Percentiles rank a stretch among this genome's conserved stretches.
Conservation (phyloP, 495 filamentous ascomycete genomes). For the Tetracladium setigerum region DNA sequence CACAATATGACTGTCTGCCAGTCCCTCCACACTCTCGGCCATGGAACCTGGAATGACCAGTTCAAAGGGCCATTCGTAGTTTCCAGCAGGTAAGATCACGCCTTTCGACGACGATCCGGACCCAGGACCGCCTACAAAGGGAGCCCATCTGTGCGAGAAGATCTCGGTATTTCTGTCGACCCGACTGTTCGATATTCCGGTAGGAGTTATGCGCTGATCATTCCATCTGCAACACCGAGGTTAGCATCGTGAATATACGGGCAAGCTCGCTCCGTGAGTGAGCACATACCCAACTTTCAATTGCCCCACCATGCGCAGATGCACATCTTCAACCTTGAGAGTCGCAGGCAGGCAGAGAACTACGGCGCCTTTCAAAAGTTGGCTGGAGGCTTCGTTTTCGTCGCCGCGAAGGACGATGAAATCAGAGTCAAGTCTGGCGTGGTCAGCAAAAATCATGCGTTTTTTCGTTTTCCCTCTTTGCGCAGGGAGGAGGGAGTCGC, state of each 20-base stretch:
- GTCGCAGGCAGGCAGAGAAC: slow-evolving; percentile 66
- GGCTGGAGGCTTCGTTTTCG: slow-evolving; percentile 68
- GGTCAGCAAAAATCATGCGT: no score
- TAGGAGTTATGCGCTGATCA: slow-evolving; percentile 38
- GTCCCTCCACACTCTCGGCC: slow-evolving; percentile 83
- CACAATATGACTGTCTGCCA: slow-evolving; percentile 70
- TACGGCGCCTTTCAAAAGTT: slow-evolving; percentile 64
- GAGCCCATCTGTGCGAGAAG: slow-evolving; percentile 37
- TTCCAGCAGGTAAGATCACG: slow-evolving; percentile 61
- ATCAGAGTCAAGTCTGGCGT: slow-evolving; percentile 69
- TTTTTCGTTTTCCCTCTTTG: slow-evolving; percentile 10
- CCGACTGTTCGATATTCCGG: slow-evolving; percentile 39
- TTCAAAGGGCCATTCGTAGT: slow-evolving; percentile 90
- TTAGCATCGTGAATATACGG: slow-evolving; percentile 6
- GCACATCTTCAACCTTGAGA: slow-evolving; percentile 63
- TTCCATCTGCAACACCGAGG: slow-evolving; percentile 30
- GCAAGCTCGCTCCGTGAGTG: background rate
- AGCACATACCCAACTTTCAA: slow-evolving; percentile 56
- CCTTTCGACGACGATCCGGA: slow-evolving; percentile 36
- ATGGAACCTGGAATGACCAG: slow-evolving; percentile 65
- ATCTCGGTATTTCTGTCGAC: slow-evolving; percentile 36
- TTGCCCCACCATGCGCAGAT: slow-evolving; percentile 62
- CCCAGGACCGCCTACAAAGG: slow-evolving; percentile 30
- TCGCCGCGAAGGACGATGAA: slow-evolving; percentile 72
- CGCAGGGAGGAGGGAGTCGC: background rate